A percentile compares a stretch with the other conserved stretches of the same genome.
These are phyloP conservation scores for Emmonsiellopsis sp. DNA, from an alignment of 2,329 filamentous ascomycete genomes.

Conservation along the genomic window DNA sequence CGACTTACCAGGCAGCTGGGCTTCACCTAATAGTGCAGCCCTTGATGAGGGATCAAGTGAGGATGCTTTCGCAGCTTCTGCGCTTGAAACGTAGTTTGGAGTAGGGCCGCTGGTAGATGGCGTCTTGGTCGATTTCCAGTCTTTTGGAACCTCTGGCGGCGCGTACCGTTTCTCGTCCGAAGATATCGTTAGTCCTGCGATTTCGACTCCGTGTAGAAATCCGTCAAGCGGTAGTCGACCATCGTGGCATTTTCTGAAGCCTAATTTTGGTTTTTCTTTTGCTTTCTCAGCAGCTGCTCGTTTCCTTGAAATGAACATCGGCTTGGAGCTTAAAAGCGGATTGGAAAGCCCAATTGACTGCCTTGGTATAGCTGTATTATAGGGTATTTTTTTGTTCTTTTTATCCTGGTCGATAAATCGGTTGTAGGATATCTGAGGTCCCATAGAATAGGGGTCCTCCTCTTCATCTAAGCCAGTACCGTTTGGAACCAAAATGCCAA, in stretches of 20 bases:
- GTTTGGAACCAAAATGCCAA: constrained; percentile 83
- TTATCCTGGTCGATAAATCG: constrained; percentile 71
- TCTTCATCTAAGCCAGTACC: constrained; percentile 93
- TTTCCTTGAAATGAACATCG: constrained; percentile 68
- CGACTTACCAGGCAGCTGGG: constrained; percentile 76
- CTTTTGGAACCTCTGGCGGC: constrained; percentile 37
- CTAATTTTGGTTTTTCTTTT: constrained; percentile 20
- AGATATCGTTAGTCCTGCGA: constrained; percentile 38
- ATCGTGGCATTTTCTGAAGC: constrained; percentile 67
- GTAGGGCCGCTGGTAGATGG: constrained; percentile 22
- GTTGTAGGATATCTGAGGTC: constrained; percentile 82
- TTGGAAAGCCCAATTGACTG: constrained; percentile 46
- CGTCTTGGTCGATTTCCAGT: constrained; percentile 59
- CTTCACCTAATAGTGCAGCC: constrained; percentile 72
- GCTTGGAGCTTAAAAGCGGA: constrained; percentile 54
- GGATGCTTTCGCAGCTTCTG: constrained; percentile 69
- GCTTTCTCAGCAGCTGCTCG: constrained; percentile 30
- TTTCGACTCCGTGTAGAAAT: constrained; percentile 59
- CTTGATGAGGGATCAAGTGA: constrained; percentile 65
- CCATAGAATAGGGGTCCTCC: constrained; percentile 87
- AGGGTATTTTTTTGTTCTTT: constrained; percentile 57
- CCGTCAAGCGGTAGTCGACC: constrained; percentile 70
- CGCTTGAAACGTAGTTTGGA: constrained; percentile 52
- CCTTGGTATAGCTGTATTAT: constrained; percentile 27
- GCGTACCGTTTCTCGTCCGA: constrained; percentile 37